Evolutionary conservation across 345 rosid species (phyloP), one percentile per base, ranked within the genome.

Genomic region (Bretschneidera sinensis): DNA sequence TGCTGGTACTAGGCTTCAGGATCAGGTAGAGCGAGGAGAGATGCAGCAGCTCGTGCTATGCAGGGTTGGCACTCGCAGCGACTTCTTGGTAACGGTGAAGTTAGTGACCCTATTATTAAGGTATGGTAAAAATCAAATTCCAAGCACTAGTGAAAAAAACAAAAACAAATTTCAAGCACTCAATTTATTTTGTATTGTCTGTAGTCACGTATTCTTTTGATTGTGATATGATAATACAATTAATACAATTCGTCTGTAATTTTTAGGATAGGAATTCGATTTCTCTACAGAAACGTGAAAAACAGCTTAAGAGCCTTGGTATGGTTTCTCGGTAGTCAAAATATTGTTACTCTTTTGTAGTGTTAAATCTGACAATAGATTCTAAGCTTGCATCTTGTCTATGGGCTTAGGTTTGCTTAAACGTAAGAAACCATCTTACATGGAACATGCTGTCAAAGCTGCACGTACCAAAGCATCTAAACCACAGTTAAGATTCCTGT

Each of bases 11-110:
- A 83, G 82, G 76, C 79, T 25, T 70, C 81, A 17, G 83, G 80
- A 51, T 78, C 84, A 0, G 85, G 85, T 59, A 71, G 94, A 54
- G 80, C 83, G 48, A 73, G 85, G 52, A 84, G 90, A 55, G 86
- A 82, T 76, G 79, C 87, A 65, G 92, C 92, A 6, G 77, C 87
- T 23, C 92, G 92, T 66, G 92, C 92, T 11, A 86, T 84, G 89
- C 87, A 79, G 73, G 89, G 94, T 68, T 86, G 94, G 89, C 89
- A 81, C 59, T 78, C 87, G 1, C 87, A 79, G 33, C 84, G 84
- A 24, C 75, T 78, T 65, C 74, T 78, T 35, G 76, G 79, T 70
- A 78, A 75, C 49, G 81, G 78, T 22, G 84, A 86, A 74, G 86
- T 86, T 49, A 71, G 80, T 64, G 78, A 79, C 59, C 81, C 84